phyloP scores from a whole-genome alignment of 2,329 filamentous ascomycete genomes.

The Penicillium sp. region DNA sequence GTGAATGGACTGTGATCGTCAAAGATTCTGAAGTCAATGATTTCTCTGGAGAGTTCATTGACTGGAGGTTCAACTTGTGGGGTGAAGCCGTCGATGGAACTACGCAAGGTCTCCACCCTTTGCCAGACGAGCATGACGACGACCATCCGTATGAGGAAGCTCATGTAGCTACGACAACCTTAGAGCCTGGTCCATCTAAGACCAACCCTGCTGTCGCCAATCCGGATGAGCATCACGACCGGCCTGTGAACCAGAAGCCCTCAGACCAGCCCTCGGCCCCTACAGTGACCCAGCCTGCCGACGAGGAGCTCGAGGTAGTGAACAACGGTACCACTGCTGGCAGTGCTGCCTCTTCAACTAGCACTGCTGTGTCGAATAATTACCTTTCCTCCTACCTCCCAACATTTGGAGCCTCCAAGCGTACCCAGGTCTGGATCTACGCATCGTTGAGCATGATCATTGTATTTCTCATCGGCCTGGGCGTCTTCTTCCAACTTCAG shows the following conservation, averaged over 20 bases:
- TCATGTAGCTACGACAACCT: slow-evolving; percentile 64
- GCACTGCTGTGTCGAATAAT: slow-evolving; percentile 45
- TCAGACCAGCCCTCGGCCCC: slow-evolving; percentile 24
- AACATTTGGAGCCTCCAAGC: slow-evolving; percentile 82
- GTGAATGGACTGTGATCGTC: slow-evolving; percentile 87
- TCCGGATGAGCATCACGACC: slow-evolving; percentile 64
- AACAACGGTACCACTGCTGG: slow-evolving; percentile 30
- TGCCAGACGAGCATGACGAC: slow-evolving; percentile 81
- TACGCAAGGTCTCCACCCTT: slow-evolving; percentile 71
- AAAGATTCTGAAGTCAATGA: slow-evolving; percentile 81
- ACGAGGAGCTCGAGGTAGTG: slow-evolving; percentile 19
- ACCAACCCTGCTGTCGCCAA: slow-evolving; percentile 43
- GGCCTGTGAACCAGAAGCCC: slow-evolving; percentile 63
- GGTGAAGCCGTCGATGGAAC: slow-evolving; percentile 78
- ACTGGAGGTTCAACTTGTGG: slow-evolving; percentile 95
- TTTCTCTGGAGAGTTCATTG: slow-evolving; percentile 73
- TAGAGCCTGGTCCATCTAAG: slow-evolving; percentile 49
- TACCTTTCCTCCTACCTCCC: slow-evolving; percentile 85
- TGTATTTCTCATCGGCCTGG: slow-evolving; percentile 77
- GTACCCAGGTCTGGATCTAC: slow-evolving; percentile 91
- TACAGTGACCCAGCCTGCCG: slow-evolving; percentile 17
- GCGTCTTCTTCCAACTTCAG: slow-evolving; percentile 77
- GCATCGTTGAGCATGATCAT: slow-evolving; percentile 81
- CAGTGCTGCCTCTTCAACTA: slow-evolving; percentile 29
- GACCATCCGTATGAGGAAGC: slow-evolving; percentile 70